Percentiles rank a stretch among this genome's conserved stretches.
These are phyloP conservation scores for Ceratocystis lukuohia DNA, from an alignment of 2,329 filamentous ascomycete species.

Conservation along the genomic window DNA sequence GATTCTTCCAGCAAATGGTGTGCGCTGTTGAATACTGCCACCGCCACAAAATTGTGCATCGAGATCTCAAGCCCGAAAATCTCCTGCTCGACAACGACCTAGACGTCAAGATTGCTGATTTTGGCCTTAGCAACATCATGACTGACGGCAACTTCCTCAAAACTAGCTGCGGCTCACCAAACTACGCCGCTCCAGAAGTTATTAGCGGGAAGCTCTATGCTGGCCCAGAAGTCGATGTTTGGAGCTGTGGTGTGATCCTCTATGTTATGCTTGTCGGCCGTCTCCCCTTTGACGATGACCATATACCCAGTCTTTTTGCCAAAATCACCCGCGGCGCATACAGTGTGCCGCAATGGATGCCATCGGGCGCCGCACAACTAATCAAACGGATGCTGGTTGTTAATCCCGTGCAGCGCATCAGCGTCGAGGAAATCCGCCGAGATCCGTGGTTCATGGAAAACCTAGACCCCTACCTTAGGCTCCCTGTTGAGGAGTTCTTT, in stretches of 20 bases:
- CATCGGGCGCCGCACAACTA: slow-evolving; percentile 62
- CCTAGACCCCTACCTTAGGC: slow-evolving; percentile 72
- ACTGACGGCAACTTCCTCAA: slow-evolving; percentile 98
- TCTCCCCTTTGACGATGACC: slow-evolving; percentile 94
- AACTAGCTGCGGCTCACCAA: slow-evolving; percentile 94
- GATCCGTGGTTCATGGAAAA: slow-evolving; percentile 91
- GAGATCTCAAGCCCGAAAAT: slow-evolving; percentile 95
- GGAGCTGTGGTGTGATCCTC: slow-evolving; percentile 88
- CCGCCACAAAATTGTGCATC: slow-evolving; percentile 95
- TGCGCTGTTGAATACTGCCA: slow-evolving; percentile 98
- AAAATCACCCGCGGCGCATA: slow-evolving; percentile 95
- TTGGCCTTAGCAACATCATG: slow-evolving; percentile 98
- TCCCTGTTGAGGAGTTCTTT: slow-evolving; percentile 79
- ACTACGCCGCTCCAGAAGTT: slow-evolving; percentile 95
- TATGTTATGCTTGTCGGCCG: slow-evolving; percentile 71
- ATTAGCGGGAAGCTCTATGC: slow-evolving; percentile 97
- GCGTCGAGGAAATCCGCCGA: slow-evolving; percentile 81
- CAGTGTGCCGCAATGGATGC: slow-evolving; percentile 82
- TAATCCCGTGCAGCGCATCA: slow-evolving; percentile 86
- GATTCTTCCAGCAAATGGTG: slow-evolving; percentile 98
- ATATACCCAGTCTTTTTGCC: slow-evolving; percentile 92
- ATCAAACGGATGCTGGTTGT: slow-evolving; percentile 93
- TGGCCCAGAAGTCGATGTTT: slow-evolving; percentile 94
- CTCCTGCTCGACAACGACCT: slow-evolving; percentile 85
- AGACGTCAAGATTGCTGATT: slow-evolving; percentile 98